These are phyloP conservation scores for Phytophthora palmivora DNA, from an alignment of 352 stramenopile species.

Conservation along the genomic window DNA sequence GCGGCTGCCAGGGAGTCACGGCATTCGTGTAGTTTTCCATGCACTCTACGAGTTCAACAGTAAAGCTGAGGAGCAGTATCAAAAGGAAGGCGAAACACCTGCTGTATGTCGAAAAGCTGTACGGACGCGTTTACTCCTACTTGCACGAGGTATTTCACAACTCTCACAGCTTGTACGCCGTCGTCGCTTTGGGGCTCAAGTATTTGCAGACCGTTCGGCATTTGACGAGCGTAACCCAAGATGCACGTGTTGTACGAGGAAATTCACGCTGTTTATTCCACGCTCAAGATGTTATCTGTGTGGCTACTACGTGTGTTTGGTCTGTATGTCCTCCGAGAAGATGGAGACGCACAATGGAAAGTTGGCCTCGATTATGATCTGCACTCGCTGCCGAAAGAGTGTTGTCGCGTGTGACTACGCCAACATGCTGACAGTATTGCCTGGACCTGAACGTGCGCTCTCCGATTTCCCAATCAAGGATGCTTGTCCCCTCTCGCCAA, in stretches of 20 bases:
- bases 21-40: constrained; percentile 50
- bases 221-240: constrained; percentile 34
- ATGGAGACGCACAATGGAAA: constrained; percentile 44
- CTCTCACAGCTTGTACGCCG: constrained; percentile 39
- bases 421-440: constrained; percentile 26
- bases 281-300: constrained; percentile 40
- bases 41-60: constrained; percentile 20
- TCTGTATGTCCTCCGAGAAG: constrained; percentile 27
- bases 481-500: neutral
- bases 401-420: constrained; percentile 36
- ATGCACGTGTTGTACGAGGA: constrained; percentile 44
- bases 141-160: constrained; percentile 25
- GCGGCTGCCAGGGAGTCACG: constrained; percentile 20
- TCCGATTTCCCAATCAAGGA: neutral
- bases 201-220: constrained; percentile 35
- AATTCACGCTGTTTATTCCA: constrained; percentile 11
- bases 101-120: constrained; percentile 9
- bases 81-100: constrained; percentile 1
- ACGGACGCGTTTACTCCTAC: constrained; percentile 21
- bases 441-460: constrained; percentile 19
- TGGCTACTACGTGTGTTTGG: constrained; percentile 38
- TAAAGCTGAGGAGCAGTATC: neutral
- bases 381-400: constrained; percentile 29
- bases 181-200: constrained; percentile 39
- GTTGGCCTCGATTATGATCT: constrained; percentile 32